Base-by-base conservation (phyloP, 83 land plant genomes). In the Diphasiastrum complanatum region DNA sequence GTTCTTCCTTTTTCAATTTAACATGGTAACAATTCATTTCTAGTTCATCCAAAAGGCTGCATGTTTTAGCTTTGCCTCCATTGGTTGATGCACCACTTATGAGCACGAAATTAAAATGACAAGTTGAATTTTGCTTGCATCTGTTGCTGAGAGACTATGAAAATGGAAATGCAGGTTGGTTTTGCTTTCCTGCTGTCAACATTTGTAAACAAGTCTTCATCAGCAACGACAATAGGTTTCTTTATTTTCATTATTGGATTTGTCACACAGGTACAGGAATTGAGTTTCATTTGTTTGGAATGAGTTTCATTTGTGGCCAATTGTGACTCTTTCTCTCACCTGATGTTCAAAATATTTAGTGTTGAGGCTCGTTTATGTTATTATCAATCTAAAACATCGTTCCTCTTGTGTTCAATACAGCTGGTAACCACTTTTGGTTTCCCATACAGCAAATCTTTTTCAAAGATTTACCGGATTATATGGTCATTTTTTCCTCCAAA, bases 401-500 rank as follows among this genome's bases (percentile, higher is more conserved):
- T 31, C 69, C n/a, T 52, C 22, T 52, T 40, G 45, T 20, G 1
- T n/a, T n/a, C n/a, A n/a, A 31, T 74, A 64, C 87, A 91, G 97
- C 69, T 87, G 63, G 95, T 81, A 51, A 91, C 97, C 45, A 58
- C 60, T 25, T 82, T 79, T 81, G 97, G 95, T 46, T 87, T 87
- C 56, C 95, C 95, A 34, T 91, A 91, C 58, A 45, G 50, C 50
- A n/a, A 58, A 5, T 38, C 26, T 26, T 81, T 67, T 48, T 65
- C 84, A 2, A 71, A 60, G 24, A n/a, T 25, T 0, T 68, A 64
- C 38, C 83, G 62, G 20, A 23, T 30, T 29, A 55, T 91, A 6
- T 91, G 97, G 97, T 91, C 97, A 26, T 20, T 91, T 1, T 91
- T 87, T 61, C 95, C 97, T 23, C 90, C 97, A 16, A 87, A 91